Conservation (phyloP, 2,329 filamentous ascomycete species). For the Sclerotiophoma versabilis region DNA sequence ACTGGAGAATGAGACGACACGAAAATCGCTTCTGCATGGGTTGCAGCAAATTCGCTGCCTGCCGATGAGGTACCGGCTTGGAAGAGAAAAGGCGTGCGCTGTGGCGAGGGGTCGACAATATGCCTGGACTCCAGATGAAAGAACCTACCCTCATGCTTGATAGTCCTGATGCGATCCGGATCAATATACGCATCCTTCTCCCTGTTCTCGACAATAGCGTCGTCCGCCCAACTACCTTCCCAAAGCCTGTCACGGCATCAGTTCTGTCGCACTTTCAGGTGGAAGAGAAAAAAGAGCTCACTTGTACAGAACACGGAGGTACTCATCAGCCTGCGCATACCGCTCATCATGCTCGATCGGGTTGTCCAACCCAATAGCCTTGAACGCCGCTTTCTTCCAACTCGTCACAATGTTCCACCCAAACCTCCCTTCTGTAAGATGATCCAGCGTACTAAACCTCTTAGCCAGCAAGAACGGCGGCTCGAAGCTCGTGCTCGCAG, state of each 20-base stretch:
- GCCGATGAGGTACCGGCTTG: constrained; percentile 67
- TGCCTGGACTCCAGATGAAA: constrained; percentile 56
- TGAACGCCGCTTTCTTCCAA: constrained; percentile 69
- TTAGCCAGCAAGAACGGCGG: constrained; percentile 68
- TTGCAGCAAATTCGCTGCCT: constrained; percentile 63
- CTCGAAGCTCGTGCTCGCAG: constrained; percentile 68
- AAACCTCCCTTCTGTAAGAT: constrained; percentile 66
- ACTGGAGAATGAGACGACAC: constrained; percentile 62
- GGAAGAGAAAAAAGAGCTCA: constrained; percentile 36
- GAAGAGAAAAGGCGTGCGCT: constrained; percentile 51
- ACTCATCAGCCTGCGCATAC: constrained; percentile 74
- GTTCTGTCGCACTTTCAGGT: neutral
- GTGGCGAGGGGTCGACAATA: constrained; percentile 52
- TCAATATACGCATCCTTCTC: constrained; percentile 65
- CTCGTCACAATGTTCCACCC: constrained; percentile 73
- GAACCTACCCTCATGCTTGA: constrained; percentile 67
- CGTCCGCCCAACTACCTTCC: constrained; percentile 62
- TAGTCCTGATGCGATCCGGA: constrained; percentile 65
- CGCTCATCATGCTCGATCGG: constrained; percentile 68
- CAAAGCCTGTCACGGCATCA: constrained; percentile 52
- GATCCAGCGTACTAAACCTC: constrained; percentile 68
- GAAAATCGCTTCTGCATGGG: constrained; percentile 68
- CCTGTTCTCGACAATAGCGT: constrained; percentile 63
- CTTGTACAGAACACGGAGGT: constrained; percentile 71
- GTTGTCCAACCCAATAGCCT: constrained; percentile 65